Evolutionary conservation across 371 early-diverging fungal genomes (phyloP).

Genomic region (Chytridiales sp.): DNA sequence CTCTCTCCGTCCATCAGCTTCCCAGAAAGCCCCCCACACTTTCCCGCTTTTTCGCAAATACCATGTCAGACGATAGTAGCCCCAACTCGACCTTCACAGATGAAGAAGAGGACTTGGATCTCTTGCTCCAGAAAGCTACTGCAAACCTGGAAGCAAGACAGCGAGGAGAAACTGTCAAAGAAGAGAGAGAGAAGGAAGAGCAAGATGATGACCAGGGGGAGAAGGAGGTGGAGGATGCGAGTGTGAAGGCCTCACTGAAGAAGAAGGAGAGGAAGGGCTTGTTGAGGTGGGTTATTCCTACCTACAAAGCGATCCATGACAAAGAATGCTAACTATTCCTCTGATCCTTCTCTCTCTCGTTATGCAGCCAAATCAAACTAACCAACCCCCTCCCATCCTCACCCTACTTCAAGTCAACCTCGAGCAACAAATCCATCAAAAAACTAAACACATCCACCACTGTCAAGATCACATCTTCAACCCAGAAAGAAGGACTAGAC

Average conservation of each 20-base stretch:
- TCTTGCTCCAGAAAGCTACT: conserved; percentile 14
- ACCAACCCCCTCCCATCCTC: background rate
- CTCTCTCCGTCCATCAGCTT: too few species aligned
- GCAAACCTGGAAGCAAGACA: conserved; percentile 1
- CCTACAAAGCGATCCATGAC: background rate
- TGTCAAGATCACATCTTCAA: background rate
- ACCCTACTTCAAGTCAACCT: background rate
- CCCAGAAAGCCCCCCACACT: too few species aligned
- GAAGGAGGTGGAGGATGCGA: background rate
- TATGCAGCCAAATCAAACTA: background rate
- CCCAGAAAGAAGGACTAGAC: background rate
- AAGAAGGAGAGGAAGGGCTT: conserved; percentile 1
- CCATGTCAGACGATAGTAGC: too few species aligned
- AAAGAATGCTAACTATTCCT: background rate
- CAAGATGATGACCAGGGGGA: conserved; percentile 3
- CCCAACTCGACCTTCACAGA: too few species aligned
- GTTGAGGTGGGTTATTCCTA: too few species aligned
- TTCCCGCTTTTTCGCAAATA: too few species aligned
- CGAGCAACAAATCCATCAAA: conserved; percentile 12
- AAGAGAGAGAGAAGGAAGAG: conserved; percentile 6
- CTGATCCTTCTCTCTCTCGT: background rate
- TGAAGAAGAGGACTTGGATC: conserved; percentile 19
- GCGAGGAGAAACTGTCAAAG: background rate
- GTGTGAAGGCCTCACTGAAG: too few species aligned
- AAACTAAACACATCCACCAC: background rate